Conservation (phyloP, 2,329 filamentous ascomycete species). For the Venturiaceae sp. region DNA sequence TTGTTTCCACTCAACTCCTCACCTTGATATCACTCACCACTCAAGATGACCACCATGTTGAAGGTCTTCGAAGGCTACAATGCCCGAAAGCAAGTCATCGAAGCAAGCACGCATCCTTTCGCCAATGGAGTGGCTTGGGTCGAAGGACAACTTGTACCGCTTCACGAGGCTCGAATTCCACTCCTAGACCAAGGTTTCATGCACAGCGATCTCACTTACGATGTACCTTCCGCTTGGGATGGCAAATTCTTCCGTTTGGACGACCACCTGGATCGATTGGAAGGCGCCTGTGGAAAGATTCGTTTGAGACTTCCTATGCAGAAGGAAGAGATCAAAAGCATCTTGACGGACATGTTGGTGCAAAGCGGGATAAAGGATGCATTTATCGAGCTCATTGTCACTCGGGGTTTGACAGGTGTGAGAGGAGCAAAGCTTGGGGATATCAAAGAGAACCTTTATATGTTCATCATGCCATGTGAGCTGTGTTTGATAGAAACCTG, state of each 20-base stretch:
- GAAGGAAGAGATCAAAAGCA: conserved; percentile 27
- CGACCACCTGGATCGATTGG: conserved; percentile 36
- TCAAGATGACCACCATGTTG: conserved; percentile 34
- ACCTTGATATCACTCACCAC: not conserved
- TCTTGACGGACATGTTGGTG: conserved; percentile 34
- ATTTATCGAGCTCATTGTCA: conserved; percentile 42
- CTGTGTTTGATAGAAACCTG: not conserved
- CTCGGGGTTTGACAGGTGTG: conserved; percentile 35
- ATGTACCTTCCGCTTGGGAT: conserved; percentile 43
- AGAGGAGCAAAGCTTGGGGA: conserved; percentile 26
- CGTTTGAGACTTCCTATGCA: conserved; percentile 34
- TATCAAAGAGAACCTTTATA: conserved; percentile 33
- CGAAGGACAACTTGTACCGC: conserved; percentile 31
- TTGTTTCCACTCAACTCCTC: too few relatives aligned
- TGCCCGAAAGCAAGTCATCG: conserved; percentile 20
- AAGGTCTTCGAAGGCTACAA: conserved; percentile 31
- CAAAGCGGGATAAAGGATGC: conserved; percentile 39
- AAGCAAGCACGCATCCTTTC: conserved; percentile 27
- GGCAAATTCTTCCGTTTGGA: conserved; percentile 43
- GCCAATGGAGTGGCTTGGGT: conserved; percentile 40
- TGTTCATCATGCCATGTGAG: conserved; percentile 34
- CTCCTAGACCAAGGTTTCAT: conserved; percentile 43
- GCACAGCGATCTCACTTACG: conserved; percentile 43
- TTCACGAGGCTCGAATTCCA: conserved; percentile 39
- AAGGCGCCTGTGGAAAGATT: conserved; percentile 36